phyloP scores from a whole-genome alignment of 768 basidiomycete genomes.

The Obba rivulosa region DNA sequence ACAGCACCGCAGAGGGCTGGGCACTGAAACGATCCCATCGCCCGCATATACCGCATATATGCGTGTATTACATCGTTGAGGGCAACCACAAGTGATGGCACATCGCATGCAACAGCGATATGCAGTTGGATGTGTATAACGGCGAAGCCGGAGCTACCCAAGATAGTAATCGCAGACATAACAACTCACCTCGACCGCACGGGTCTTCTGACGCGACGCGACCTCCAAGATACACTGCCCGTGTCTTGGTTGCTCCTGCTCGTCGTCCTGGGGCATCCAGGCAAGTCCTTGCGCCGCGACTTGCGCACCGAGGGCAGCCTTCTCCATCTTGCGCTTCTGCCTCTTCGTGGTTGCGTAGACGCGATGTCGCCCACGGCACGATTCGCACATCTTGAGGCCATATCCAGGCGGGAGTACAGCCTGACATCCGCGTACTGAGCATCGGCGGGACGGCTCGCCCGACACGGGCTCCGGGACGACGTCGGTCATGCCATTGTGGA shows the following conservation, averaged over 20 bases:
- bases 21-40: too few relatives aligned
- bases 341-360: constrained; percentile 48
- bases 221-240: constrained; percentile 4
- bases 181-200: constrained; percentile 4
- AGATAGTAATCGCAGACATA: too few relatives aligned
- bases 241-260: constrained; percentile 4
- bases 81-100: too few relatives aligned
- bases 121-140: too few relatives aligned
- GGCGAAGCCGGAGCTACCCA: too few relatives aligned
- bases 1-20: too few relatives aligned
- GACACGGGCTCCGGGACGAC: not conserved
- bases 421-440: constrained; percentile 43
- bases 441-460: constrained; percentile 15
- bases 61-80: too few relatives aligned
- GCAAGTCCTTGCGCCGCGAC: constrained; percentile 15
- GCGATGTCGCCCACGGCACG: constrained; percentile 45
- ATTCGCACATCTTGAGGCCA: constrained; percentile 47
- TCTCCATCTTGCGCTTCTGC: constrained; percentile 45
- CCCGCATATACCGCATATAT: too few relatives aligned
- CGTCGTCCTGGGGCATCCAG: constrained; percentile 23
- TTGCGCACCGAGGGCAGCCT: constrained; percentile 28
- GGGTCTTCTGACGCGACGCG: constrained; percentile 2
- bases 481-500: not conserved
- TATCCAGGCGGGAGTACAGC: constrained; percentile 25
- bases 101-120: too few relatives aligned